Percentiles rank a stretch among this genome's conserved stretches.
These are phyloP conservation scores for Lotus japonicus DNA, from an alignment of 306 rosid genomes.

Conservation along the genomic window DNA sequence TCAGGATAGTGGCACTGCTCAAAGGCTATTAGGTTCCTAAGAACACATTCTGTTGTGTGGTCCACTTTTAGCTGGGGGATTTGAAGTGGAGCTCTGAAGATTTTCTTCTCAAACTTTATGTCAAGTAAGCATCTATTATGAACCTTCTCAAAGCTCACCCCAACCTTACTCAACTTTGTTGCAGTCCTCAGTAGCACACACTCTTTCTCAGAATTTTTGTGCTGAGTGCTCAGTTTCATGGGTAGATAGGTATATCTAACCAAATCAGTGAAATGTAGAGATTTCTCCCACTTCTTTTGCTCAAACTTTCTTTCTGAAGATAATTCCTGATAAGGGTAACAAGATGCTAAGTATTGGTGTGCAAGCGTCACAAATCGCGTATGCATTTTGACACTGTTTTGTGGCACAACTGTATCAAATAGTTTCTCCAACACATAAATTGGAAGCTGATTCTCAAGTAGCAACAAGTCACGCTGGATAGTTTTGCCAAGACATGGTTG, in stretches of 20 bases:
- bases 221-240: background rate
- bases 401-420: constrained; percentile 9
- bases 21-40: constrained; percentile 43
- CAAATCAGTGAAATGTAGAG: constrained; percentile 45
- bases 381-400: background rate
- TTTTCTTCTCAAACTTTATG: constrained; percentile 15
- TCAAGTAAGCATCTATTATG: constrained; percentile 14
- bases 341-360: constrained; percentile 7
- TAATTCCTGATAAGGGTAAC: background rate
- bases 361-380: constrained; percentile 13
- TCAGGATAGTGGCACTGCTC: constrained; percentile 50
- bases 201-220: background rate
- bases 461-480: constrained; percentile 28
- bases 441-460: constrained; percentile 61
- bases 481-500: constrained; percentile 39
- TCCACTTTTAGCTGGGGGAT: constrained; percentile 26
- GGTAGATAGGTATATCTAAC: constrained; percentile 32
- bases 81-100: constrained; percentile 20
- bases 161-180: constrained; percentile 30
- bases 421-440: constrained; percentile 27
- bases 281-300: background rate
- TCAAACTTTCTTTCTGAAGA: background rate
- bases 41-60: constrained; percentile 32
- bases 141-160: constrained; percentile 26
- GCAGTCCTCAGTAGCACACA: constrained; percentile 7